Evolutionary conservation across 352 stramenopile species (phyloP).

Genomic region (Phytopythium boreale): DNA sequence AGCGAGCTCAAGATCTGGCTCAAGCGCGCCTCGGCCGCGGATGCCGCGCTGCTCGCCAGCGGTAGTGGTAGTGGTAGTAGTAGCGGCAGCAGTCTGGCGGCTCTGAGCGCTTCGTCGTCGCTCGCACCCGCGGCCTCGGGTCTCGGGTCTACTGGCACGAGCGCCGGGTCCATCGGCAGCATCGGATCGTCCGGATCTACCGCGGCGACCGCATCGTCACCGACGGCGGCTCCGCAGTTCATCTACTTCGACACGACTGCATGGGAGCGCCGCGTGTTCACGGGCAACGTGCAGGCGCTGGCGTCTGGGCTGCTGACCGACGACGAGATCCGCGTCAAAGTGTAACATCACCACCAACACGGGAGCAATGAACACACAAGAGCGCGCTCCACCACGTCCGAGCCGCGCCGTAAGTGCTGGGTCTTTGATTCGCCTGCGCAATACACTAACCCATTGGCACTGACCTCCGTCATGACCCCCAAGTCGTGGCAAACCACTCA

Average conservation of each 20-base stretch:
- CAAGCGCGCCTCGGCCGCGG: conserved; percentile 73
- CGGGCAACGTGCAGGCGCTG: conserved; percentile 87
- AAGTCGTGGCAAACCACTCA: conserved; percentile 3
- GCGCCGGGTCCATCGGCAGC: conserved; percentile 69
- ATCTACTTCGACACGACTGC: conserved; percentile 95
- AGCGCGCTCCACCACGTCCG: not conserved
- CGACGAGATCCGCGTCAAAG: conserved; percentile 94
- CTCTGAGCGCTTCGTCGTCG: conserved; percentile 21
- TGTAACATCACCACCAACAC: conserved; percentile 53
- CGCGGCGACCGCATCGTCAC: conserved; percentile 6
- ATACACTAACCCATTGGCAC: conserved; percentile 27
- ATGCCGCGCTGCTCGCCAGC: conserved; percentile 53
- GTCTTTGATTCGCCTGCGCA: conserved; percentile 34
- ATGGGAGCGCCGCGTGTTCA: conserved; percentile 94
- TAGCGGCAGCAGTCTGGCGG: conserved; percentile 6
- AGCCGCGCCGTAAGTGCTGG: not conserved
- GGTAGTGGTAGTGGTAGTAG: not conserved
- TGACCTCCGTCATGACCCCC: not conserved
- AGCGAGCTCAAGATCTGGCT: conserved; percentile 97
- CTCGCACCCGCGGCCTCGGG: conserved; percentile 7
- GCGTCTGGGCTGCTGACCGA: conserved; percentile 88
- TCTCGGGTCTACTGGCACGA: conserved; percentile 27
- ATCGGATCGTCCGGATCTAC: conserved; percentile 21
- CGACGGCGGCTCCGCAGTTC: conserved; percentile 66
- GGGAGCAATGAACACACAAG: conserved; percentile 2